Evolutionary conservation across 2,329 filamentous ascomycete species (phyloP).

Genomic region (Hymenoscyphus repandus): DNA sequence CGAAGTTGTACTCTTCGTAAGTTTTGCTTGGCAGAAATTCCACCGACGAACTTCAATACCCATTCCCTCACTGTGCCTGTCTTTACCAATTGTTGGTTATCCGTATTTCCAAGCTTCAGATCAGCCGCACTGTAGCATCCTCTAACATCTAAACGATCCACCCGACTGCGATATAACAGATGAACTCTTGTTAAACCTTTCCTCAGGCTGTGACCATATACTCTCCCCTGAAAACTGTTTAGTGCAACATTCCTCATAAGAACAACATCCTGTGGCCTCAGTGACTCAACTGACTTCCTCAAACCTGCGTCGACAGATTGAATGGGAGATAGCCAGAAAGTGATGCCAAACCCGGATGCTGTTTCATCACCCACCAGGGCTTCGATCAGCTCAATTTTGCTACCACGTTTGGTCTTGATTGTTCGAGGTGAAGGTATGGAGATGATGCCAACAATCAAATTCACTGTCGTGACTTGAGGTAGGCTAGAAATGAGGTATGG

Average conservation of each 20-base stretch:
- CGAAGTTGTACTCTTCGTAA: background rate
- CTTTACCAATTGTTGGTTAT: constrained; percentile 54
- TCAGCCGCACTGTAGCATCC: constrained; percentile 53
- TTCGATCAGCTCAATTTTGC: constrained; percentile 63
- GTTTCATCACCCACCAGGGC: constrained; percentile 83
- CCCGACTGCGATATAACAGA: constrained; percentile 54
- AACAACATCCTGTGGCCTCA: constrained; percentile 71
- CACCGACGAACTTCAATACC: constrained; percentile 64
- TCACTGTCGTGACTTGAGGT: constrained; percentile 78
- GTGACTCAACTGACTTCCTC: constrained; percentile 32
- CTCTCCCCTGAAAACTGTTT: constrained; percentile 66
- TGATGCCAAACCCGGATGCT: constrained; percentile 71
- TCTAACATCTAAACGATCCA: constrained; percentile 45
- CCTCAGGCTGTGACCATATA: constrained; percentile 80
- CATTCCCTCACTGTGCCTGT: constrained; percentile 66
- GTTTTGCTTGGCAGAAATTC: constrained; percentile 5
- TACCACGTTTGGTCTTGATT: constrained; percentile 62
- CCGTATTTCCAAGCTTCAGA: constrained; percentile 30
- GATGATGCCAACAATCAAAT: constrained; percentile 75
- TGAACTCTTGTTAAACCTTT: constrained; percentile 64
- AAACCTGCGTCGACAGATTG: constrained; percentile 24
- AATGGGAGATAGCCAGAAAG: constrained; percentile 66
- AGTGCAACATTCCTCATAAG: constrained; percentile 76
- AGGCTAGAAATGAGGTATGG: constrained; percentile 58
- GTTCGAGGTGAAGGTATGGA: constrained; percentile 62